Evolutionary conservation across 2,329 filamentous ascomycete genomes (phyloP), one percentile per base, ranked within the genome.

Genomic region (Dryadomyces quercivorus): DNA sequence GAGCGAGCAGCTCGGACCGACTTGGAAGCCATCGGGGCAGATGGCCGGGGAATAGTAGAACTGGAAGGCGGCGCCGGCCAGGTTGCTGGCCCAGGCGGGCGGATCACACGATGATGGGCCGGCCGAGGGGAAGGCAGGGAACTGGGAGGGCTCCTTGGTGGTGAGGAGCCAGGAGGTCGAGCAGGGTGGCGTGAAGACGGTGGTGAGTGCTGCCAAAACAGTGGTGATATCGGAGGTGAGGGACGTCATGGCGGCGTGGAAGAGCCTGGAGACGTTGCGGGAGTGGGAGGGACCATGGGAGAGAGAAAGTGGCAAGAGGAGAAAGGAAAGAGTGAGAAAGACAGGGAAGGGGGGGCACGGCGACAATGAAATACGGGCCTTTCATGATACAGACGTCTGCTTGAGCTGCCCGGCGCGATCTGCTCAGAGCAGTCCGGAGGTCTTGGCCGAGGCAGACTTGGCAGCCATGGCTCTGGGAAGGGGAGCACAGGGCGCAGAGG

Each of bases 21-120:
- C 66, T 16, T 56, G 58, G 58, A 71, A 70, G 6, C 68, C 68
- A n/a, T 56, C 59, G 0, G 69, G 69, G 51, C 69, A 71, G 52
- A 71, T 66, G 26, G 68, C 68, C 0, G 69, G 68, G n/a, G 69
- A 71, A 58, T 70, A 71, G 58, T 67, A 68, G 59, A 66, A 68
- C 46, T 63, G 60, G 54, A 72, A 72, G 13, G 69, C 70, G 22
- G 63, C 61, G 42, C 60, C 61, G 5, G 61, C 61, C 31, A 72
- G 56, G 57, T 71, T 70, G 46, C 57, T 53, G 1, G 46, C 51
- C 69, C 69, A 73, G 2, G 55, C 56, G 0, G 70, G 69, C 18
- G 68, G 69, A 54, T 58, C 56, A 16, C 59, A 59, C 40, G 66
- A 54, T 5, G 60, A 59, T 2, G 68, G 63, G 0, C 66, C 68